Conservation (phyloP, 345 rosid genomes). For the Arabidopsis thaliana region TAIR10.1 NC_003071.7:17146001-17146500, state of each 20-base stretch:
- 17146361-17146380: constrained; percentile 43
- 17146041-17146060: constrained; percentile 43
- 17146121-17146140: constrained; percentile 43
- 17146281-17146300: constrained; percentile 38
- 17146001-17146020: constrained; percentile 50
- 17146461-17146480: constrained; percentile 47
- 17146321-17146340: not conserved
- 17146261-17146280: constrained; percentile 38
- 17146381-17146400: constrained; percentile 48
- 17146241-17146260: constrained; percentile 44
- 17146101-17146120: constrained; percentile 17
- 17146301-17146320: constrained; percentile 23
- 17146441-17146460: constrained; percentile 45
- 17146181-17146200: constrained; percentile 48
- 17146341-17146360: not conserved
- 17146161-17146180: constrained; percentile 46
- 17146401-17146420: constrained; percentile 48
- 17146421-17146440: constrained; percentile 48
- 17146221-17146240: constrained; percentile 48
- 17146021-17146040: constrained; percentile 51
- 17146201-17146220: constrained; percentile 51
- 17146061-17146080: constrained; percentile 25
- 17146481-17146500: constrained; percentile 32
- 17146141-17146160: constrained; percentile 29
- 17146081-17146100: constrained; percentile 9